These are phyloP conservation scores for Tuber melanosporum DNA, from an alignment of 495 filamentous ascomycete genomes.

Conservation along the genomic window DNA sequence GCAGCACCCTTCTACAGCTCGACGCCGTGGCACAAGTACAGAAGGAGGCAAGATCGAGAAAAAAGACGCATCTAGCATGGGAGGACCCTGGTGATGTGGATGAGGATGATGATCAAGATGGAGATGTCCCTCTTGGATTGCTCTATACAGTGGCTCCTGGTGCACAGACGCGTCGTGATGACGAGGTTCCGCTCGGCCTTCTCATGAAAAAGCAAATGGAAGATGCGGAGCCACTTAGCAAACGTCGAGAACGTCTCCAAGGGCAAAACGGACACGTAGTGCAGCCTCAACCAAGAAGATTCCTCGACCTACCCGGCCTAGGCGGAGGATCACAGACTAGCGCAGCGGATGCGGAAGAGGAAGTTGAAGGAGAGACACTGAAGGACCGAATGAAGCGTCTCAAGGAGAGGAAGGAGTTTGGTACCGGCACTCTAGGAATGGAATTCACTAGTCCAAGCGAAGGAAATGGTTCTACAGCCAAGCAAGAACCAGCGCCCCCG, in stretches of 20 bases:
- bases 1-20: constrained; percentile 81
- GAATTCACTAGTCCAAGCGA: constrained; percentile 71
- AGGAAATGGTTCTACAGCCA: constrained; percentile 45
- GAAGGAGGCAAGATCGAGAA: constrained; percentile 63
- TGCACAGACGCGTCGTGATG: constrained; percentile 50
- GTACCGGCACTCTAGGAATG: constrained; percentile 69
- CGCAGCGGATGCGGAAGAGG: constrained; percentile 46
- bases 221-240: constrained; percentile 82
- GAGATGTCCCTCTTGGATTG: constrained; percentile 79
- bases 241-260: constrained; percentile 72
- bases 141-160: constrained; percentile 50
- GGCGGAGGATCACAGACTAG: constrained; percentile 21
- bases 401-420: constrained; percentile 52
- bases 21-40: constrained; percentile 87
- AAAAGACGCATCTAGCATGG: constrained; percentile 82
- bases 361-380: constrained; percentile 70
- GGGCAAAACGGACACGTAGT: constrained; percentile 32
- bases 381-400: constrained; percentile 67
- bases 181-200: constrained; percentile 69
- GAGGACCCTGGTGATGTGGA: constrained; percentile 60
- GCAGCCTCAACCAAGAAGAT: constrained; percentile 36
- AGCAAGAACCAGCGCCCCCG: constrained; percentile 39
- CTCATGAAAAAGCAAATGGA: constrained; percentile 80
- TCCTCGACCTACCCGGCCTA: constrained; percentile 47
- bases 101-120: constrained; percentile 54